Base-by-base conservation (phyloP, 495 filamentous ascomycete species). In the Viridothelium virens region DNA sequence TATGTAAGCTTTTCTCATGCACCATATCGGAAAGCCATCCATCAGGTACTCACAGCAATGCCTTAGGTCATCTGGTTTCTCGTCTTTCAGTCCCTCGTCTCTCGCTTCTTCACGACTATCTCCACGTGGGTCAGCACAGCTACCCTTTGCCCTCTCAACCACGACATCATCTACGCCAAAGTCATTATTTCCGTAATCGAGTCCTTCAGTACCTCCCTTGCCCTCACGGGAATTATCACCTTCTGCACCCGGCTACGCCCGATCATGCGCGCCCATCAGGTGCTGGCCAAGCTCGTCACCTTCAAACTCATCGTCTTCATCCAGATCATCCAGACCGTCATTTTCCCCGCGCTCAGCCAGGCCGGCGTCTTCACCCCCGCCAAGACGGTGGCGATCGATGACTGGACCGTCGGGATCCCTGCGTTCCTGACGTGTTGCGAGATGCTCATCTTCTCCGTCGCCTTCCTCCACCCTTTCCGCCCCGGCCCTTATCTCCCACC, bases 271-370 rank as follows among this genome's bases (percentile, higher is more conserved):
- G 5, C 16, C 33, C 62, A 64, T 33, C 31, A 36, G 3, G 62
- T 36, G 9, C 34, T 68, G 47, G 34, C 44, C 34, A 68, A 68
- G 62, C 46, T 68, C 2, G 36, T 63, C 10, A 38, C 50, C 3
- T 68, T 68, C 66, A 68, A 68, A 63, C 16, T 38, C 2, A 63
- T 68, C 46, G 56, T 68, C 10, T 38, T 39, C 9, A 61, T 68
- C 62, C 62, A 63, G 12, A 18, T 68, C 36, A 39, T 68, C 61
- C 66, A 68, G 48, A 39, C 46, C 7, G 61, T 63, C n/a, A 44
- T 68, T 33, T 64, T 68, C 38, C 53, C 61, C 12, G 62, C 61
- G 6, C 44, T 68, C 14, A 3, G 38, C 7, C 25, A 44, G 34
- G 66, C 41, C 16, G 62, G 62, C 6, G 62, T 63, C 2, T 50